Evolutionary conservation across 345 rosid species (phyloP), one percentile per base, ranked within the genome.

Genomic region (Anastatica hierochuntica): DNA sequence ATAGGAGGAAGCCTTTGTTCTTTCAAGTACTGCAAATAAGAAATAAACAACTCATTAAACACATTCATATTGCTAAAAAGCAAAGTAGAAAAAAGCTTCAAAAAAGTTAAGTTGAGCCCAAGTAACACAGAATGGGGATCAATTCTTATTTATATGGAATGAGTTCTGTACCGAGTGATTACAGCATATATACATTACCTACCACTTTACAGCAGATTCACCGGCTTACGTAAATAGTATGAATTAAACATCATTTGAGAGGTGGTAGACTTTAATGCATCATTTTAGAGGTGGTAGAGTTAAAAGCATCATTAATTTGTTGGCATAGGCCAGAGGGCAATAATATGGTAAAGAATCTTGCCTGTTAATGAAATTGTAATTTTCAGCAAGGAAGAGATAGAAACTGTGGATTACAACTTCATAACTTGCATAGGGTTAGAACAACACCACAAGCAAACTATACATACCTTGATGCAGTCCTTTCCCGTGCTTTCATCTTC

Each of bases 1-100:
- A 76, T 85, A 43, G 98, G 96, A 70, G 98, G 96, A 83, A 92
- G 96, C 80, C 98, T 74, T 66, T 88, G 92, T 64, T 92, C 95
- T 79, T 88, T 92, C 73, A 92, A 76, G 72, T 88, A 88, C 98
- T 92, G 95, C 67, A 77, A 31, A 72, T 40, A 54, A 43, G 55
- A 70, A 62, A 48, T 10, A 27, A 54, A 39, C 7, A 58, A 17
- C 13, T 44, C 4, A 38, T 39, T 56, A n/a, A n/a, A n/a, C n/a
- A n/a, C n/a, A n/a, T n/a, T n/a, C n/a, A n/a, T n/a, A n/a, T n/a
- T n/a, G n/a, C n/a, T n/a, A n/a, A n/a, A n/a, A n/a, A n/a, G n/a
- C 19, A 57, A 42, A 18, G 53, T 19, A 65, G 27, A 43, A 66
- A 43, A 42, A 36, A 39, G n/a, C n/a, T 66, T 34, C 16, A 2